Evolutionary conservation across 768 basidiomycete species (phyloP).

Genomic region (Multifurca ochricompacta): DNA sequence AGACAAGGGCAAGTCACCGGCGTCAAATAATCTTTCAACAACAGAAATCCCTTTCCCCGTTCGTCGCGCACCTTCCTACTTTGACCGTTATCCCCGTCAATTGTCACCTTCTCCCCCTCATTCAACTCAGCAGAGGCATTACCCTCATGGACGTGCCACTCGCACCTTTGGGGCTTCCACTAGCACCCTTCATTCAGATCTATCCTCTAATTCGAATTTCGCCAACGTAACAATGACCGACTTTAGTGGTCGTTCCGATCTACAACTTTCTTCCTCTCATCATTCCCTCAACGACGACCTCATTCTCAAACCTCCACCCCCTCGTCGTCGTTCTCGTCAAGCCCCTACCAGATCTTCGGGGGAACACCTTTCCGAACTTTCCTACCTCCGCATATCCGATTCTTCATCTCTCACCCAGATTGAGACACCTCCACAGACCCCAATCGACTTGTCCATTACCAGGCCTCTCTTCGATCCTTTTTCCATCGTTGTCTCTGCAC

Average conservation of each 20-base stretch:
- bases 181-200: constrained; percentile 7
- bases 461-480: constrained; percentile 25
- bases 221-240: constrained; percentile 1
- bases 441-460: constrained; percentile 39
- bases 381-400: constrained; percentile 47
- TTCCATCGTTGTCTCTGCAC: constrained; percentile 67
- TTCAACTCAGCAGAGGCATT: not conserved
- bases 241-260: constrained; percentile 6
- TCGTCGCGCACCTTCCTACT: constrained; percentile 21
- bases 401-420: constrained; percentile 57
- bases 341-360: constrained; percentile 2
- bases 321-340: constrained; percentile 16
- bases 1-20: constrained; percentile 30
- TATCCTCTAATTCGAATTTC: constrained; percentile 17
- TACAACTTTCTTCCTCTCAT: not conserved
- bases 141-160: not conserved
- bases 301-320: constrained; percentile 3
- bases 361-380: constrained; percentile 7
- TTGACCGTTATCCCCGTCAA: constrained; percentile 40
- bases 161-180: constrained; percentile 3
- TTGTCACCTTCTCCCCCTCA: constrained; percentile 32
- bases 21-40: constrained; percentile 16
- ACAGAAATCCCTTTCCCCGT: constrained; percentile 19
- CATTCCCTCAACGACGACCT: constrained; percentile 6
- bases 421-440: constrained; percentile 68